Percentiles rank a stretch among this genome's conserved stretches.
These are phyloP conservation scores for Ambrosia artemisiifolia DNA, from an alignment of 129 eudicot species.

Conservation along the genomic window DNA sequence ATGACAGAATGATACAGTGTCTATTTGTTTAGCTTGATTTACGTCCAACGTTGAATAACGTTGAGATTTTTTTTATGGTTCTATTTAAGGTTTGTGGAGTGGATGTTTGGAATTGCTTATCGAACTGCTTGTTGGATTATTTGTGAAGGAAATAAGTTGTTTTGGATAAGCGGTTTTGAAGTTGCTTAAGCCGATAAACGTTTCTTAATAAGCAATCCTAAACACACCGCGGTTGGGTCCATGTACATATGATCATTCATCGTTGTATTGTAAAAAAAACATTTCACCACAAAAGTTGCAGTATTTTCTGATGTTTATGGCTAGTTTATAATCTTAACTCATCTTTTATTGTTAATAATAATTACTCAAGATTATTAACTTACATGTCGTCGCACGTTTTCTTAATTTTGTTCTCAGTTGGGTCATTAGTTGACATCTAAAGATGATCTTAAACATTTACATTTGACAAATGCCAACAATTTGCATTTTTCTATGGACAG, in stretches of 20 bases:
- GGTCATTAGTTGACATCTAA: slow-evolving; percentile 3
- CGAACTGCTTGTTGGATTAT: neutral
- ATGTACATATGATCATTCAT: neutral
- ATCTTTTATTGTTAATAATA: neutral
- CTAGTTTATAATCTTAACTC: neutral
- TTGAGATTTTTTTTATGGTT: neutral
- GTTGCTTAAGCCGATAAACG: neutral
- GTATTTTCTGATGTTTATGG: neutral
- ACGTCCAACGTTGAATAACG: neutral
- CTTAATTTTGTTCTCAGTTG: neutral
- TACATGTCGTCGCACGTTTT: neutral
- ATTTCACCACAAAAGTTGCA: neutral
- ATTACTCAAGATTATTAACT: neutral
- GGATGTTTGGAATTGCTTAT: neutral
- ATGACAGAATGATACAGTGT: slow-evolving; percentile 13
- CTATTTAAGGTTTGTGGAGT: neutral
- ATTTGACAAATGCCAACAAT: neutral
- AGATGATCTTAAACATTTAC: neutral
- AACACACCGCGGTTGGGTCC: neutral
- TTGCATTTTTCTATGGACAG: neutral
- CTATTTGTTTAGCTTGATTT: neutral
- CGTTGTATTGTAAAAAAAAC: neutral
- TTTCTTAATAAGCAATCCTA: neutral
- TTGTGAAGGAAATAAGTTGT: neutral
- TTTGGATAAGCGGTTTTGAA: neutral